Evolutionary conservation across 306 rosid genomes (phyloP).

Genomic region (Rosa multiflora): DNA sequence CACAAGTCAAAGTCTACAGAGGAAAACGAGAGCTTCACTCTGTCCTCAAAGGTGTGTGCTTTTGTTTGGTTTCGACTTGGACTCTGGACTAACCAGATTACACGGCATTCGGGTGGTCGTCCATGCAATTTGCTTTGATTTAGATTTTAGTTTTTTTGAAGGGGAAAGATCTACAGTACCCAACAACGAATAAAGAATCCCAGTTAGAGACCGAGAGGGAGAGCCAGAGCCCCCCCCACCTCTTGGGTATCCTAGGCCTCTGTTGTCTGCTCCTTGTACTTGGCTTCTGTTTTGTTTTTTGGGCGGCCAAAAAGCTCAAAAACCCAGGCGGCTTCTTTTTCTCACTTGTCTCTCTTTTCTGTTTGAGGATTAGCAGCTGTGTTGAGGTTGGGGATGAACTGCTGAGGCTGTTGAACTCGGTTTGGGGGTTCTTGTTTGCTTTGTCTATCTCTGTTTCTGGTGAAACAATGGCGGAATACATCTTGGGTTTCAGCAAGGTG

Average conservation of each 20-base stretch:
- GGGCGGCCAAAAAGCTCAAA: conserved; percentile 28
- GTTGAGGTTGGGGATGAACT: conserved; percentile 3
- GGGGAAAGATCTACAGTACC: neutral
- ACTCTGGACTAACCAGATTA: conserved; percentile 3
- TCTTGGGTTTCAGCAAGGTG: conserved; percentile 76
- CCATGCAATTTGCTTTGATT: neutral
- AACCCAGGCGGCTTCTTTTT: conserved; percentile 25
- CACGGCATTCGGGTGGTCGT: conserved; percentile 13
- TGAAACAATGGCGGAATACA: conserved; percentile 61
- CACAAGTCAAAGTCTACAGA: conserved; percentile 27
- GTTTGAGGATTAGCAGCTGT: neutral
- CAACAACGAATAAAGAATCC: neutral
- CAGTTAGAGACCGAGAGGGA: neutral
- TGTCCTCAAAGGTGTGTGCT: conserved; percentile 10
- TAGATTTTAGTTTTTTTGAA: neutral
- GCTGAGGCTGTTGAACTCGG: conserved; percentile 12
- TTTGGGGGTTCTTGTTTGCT: conserved; percentile 10
- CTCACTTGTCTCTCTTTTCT: neutral
- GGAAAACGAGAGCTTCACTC: neutral
- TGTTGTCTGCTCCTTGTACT: conserved; percentile 10
- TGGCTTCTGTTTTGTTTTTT: conserved; percentile 28
- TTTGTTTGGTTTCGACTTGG: conserved; percentile 17
- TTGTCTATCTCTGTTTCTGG: conserved; percentile 11
- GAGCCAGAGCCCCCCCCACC: neutral
- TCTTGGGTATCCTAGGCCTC: neutral